Percentiles rank a stretch among this genome's conserved stretches.
Evolutionary conservation across 2,329 filamentous ascomycete genomes (phyloP).

Genomic region (Xylariaceae sp.): DNA sequence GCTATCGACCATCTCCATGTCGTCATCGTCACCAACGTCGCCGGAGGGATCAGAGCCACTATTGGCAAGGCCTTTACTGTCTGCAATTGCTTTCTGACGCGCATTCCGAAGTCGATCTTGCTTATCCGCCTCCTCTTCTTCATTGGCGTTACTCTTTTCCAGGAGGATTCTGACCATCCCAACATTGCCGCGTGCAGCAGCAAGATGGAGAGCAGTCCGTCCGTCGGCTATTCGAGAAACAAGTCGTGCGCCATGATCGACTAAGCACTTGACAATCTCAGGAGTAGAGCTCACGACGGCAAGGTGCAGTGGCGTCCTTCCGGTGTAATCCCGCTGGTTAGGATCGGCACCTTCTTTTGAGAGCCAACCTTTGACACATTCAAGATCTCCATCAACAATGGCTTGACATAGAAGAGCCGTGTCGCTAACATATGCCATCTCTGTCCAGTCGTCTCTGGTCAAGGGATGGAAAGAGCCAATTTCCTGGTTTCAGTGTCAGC

Average conservation of each 20-base stretch:
- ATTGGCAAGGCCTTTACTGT: constrained; percentile 18
- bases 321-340: constrained; percentile 71
- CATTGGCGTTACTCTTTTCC: constrained; percentile 67
- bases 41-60: constrained; percentile 23
- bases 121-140: constrained; percentile 59
- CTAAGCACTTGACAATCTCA: constrained; percentile 64
- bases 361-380: constrained; percentile 66
- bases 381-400: constrained; percentile 68
- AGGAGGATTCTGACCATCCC: constrained; percentile 70
- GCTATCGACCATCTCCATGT: constrained; percentile 42
- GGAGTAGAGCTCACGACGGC: constrained; percentile 64
- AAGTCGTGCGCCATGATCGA: constrained; percentile 67
- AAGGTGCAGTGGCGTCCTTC: constrained; percentile 72
- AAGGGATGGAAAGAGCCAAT: constrained; percentile 71
- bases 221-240: constrained; percentile 73
- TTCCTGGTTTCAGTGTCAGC: constrained; percentile 32
- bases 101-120: constrained; percentile 44
- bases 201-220: constrained; percentile 75
- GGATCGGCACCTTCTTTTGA: constrained; percentile 62
- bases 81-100: constrained; percentile 29
- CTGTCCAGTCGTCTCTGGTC: constrained; percentile 79
- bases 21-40: constrained; percentile 32
- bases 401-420: constrained; percentile 73
- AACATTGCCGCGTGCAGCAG: constrained; percentile 61
- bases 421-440: constrained; percentile 84